Conservation (phyloP, 371 early-diverging fungal species). For the Mortierella sp. region DNA sequence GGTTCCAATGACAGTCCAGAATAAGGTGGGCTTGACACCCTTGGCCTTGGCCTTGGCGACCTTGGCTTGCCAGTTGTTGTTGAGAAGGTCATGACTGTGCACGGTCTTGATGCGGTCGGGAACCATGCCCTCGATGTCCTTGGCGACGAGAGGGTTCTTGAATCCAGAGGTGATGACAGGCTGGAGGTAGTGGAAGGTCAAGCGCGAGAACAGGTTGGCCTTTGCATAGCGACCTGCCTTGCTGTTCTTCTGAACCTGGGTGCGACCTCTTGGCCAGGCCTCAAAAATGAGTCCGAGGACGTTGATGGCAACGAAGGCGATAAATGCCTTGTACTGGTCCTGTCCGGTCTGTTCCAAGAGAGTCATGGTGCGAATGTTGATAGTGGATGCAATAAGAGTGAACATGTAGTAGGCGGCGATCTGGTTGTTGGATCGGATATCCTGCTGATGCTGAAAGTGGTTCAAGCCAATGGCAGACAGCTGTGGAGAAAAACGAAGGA, state of each 20-base stretch:
- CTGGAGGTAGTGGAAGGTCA: constrained; percentile 47
- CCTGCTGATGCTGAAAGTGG: constrained; percentile 44
- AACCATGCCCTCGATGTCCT: constrained; percentile 55
- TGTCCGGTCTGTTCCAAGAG: constrained; percentile 22
- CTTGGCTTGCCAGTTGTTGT: constrained; percentile 30
- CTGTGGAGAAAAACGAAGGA: constrained; percentile 5
- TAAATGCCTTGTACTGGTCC: constrained; percentile 48
- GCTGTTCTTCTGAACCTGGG: constrained; percentile 37
- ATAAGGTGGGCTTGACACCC: constrained; percentile 39
- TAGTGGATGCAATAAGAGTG: constrained; percentile 38
- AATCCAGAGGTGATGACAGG: constrained; percentile 41
- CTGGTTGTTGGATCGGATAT: constrained; percentile 42
- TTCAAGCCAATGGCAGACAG: constrained; percentile 31
- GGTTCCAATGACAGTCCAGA: constrained; percentile 30
- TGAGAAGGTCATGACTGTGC: constrained; percentile 31
- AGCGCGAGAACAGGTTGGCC: constrained; percentile 47
- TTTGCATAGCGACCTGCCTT: constrained; percentile 31
- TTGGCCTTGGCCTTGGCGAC: constrained; percentile 33
- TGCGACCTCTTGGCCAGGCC: constrained; percentile 48
- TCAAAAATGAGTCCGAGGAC: constrained; percentile 41
- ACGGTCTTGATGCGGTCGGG: constrained; percentile 38
- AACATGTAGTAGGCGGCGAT: constrained; percentile 42
- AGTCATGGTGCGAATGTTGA: constrained; percentile 56
- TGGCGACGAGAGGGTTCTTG: constrained; percentile 32
- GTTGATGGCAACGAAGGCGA: constrained; percentile 43